A percentile compares a stretch with the other conserved stretches of the same genome.
These are phyloP conservation scores for Penicillium lividum DNA, from an alignment of 495 filamentous ascomycete genomes.

Conservation along the genomic window DNA sequence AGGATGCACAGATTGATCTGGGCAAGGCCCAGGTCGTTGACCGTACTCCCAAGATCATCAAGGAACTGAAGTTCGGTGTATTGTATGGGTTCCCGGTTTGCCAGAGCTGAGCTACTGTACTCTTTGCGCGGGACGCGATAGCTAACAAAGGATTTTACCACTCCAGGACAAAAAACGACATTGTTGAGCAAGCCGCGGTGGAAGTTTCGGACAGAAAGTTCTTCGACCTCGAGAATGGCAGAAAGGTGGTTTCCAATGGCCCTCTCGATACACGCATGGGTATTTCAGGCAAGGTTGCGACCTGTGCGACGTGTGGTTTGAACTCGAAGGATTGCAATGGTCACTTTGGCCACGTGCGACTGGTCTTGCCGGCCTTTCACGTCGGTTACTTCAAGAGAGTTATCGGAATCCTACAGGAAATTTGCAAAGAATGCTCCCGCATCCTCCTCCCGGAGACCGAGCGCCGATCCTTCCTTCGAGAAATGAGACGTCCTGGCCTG, in stretches of 20 bases:
- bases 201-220: constrained; percentile 89
- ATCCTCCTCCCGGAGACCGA: constrained; percentile 79
- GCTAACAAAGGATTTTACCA: constrained; percentile 26
- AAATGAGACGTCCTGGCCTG: constrained; percentile 76
- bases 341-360: constrained; percentile 89
- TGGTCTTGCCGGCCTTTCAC: constrained; percentile 90
- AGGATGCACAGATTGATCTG: constrained; percentile 52
- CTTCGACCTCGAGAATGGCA: constrained; percentile 77
- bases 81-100: constrained; percentile 54
- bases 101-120: constrained; percentile 8
- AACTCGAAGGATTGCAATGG: constrained; percentile 80
- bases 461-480: constrained; percentile 67
- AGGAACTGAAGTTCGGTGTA: constrained; percentile 90
- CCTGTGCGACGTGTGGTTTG: constrained; percentile 80
- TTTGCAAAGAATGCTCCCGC: constrained; percentile 76
- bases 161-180: constrained; percentile 79
- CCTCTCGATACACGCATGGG: constrained; percentile 86
- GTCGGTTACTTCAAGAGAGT: constrained; percentile 93
- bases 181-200: constrained; percentile 88
- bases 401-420: constrained; percentile 82
- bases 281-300: constrained; percentile 73
- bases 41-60: constrained; percentile 84
- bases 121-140: constrained; percentile 16
- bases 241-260: constrained; percentile 73
- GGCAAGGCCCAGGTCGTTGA: constrained; percentile 90